Percentiles rank a stretch among this genome's conserved stretches.
Evolutionary conservation across 768 basidiomycete species (phyloP).

Genomic region (Tylopilus sp.): DNA sequence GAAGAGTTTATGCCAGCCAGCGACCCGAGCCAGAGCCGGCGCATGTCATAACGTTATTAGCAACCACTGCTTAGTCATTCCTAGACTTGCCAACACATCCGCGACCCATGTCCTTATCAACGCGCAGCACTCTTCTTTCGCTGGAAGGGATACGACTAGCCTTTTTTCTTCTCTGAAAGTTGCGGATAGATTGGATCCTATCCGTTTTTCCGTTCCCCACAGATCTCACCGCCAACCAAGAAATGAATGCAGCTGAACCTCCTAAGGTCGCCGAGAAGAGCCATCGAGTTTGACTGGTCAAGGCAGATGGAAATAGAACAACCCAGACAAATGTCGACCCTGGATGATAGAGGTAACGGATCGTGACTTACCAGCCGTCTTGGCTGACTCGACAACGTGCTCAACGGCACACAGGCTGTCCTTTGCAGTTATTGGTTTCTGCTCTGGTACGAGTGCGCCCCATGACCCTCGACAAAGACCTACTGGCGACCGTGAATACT

Average conservation of each 20-base stretch:
- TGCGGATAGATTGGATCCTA: neutral
- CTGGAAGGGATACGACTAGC: slow-evolving; percentile 23
- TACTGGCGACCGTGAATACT: slow-evolving; percentile 16
- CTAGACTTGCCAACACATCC: neutral
- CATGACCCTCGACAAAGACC: slow-evolving; percentile 20
- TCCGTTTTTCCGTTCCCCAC: neutral
- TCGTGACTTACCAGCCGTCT: slow-evolving; percentile 6
- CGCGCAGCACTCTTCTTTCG: slow-evolving; percentile 7
- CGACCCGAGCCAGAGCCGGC: too few relatives aligned
- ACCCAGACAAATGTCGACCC: slow-evolving; percentile 10
- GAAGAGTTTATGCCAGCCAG: too few relatives aligned
- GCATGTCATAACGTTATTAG: too few relatives aligned
- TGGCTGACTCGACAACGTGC: neutral
- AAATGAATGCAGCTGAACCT: slow-evolving; percentile 16
- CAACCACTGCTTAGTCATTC: neutral
- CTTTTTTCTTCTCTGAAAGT: neutral
- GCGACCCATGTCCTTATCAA: slow-evolving; percentile 7
- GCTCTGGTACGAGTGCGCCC: slow-evolving; percentile 19
- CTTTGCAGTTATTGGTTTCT: slow-evolving; percentile 17
- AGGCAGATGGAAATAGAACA: neutral
- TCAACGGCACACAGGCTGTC: slow-evolving; percentile 11
- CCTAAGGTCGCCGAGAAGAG: slow-evolving; percentile 11
- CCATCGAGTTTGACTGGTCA: slow-evolving; percentile 16
- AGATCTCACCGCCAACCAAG: slow-evolving; percentile 22
- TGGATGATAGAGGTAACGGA: slow-evolving; percentile 11